A percentile compares a stretch with the other conserved stretches of the same genome.
These are phyloP conservation scores for Hanseniaspora taiwanica DNA, from an alignment of 805 yeast species.

Conservation along the genomic window DNA sequence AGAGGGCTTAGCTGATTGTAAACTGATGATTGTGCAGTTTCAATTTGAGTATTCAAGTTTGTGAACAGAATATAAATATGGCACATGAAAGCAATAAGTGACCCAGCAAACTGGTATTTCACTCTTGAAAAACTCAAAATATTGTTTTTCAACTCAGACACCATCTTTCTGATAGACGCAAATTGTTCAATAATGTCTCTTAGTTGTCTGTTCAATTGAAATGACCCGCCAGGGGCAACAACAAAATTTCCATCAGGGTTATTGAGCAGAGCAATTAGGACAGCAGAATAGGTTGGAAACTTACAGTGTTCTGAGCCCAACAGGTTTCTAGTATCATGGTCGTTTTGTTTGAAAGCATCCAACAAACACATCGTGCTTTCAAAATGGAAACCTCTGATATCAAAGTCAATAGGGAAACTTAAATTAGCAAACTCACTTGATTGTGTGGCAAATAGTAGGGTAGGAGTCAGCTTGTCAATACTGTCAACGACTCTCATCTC, in stretches of 20 bases:
- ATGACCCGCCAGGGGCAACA: constrained; percentile 20
- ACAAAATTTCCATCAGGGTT: constrained; percentile 5
- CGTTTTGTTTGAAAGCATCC: constrained; percentile 10
- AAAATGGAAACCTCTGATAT: constrained; percentile 21
- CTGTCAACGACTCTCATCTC: constrained; percentile 17
- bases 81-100: constrained; percentile 23
- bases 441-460: constrained; percentile 23
- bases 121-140: constrained; percentile 25
- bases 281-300: too few species aligned
- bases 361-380: constrained; percentile 19
- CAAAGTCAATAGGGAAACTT: constrained; percentile 15
- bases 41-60: constrained; percentile 20
- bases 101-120: constrained; percentile 25
- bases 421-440: constrained; percentile 18
- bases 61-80: constrained; percentile 20
- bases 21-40: constrained; percentile 16
- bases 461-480: constrained; percentile 22
- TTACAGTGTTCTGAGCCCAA: neutral
- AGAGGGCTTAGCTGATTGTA: constrained; percentile 8
- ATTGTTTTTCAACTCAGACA: constrained; percentile 24
- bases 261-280: too few species aligned
- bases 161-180: constrained; percentile 20
- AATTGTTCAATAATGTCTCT: constrained; percentile 20
- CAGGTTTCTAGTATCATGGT: neutral
- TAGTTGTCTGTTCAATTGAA: constrained; percentile 18